phyloP scores from a whole-genome alignment of 2,329 filamentous ascomycete genomes.

The Colletotrichum neosansevieriae region DNA sequence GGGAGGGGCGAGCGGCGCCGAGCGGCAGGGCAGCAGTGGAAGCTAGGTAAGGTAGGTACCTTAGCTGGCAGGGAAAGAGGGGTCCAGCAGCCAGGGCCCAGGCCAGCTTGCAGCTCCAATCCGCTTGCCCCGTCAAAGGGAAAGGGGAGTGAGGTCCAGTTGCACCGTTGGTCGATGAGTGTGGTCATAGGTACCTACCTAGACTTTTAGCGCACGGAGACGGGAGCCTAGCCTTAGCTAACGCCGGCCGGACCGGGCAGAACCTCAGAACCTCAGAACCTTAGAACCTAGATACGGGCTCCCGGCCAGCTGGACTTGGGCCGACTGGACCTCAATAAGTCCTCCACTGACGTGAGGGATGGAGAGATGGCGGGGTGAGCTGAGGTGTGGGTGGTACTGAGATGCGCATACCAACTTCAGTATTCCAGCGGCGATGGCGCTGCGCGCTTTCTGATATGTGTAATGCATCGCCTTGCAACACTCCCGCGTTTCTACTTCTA shows the following conservation, averaged over 20 bases:
- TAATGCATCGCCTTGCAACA: conserved; percentile 9
- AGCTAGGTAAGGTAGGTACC: too few species aligned
- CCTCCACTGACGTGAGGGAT: not conserved
- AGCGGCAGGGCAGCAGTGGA: not conserved
- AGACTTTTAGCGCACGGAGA: not conserved
- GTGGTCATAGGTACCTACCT: too few species aligned
- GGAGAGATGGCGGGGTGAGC: conserved; percentile 13
- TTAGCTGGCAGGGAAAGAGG: too few species aligned
- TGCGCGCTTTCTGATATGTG: not conserved
- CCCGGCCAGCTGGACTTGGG: too few species aligned
- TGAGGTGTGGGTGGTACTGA: conserved; percentile 28
- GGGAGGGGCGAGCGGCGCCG: conserved; percentile 4
- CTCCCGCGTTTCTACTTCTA: conserved; percentile 6
- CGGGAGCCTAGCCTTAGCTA: conserved; percentile 31
- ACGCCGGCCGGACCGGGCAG: conserved; percentile 6
- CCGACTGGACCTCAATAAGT: too few species aligned
- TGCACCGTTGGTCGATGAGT: not conserved
- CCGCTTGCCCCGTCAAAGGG: not conserved
- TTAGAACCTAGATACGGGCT: too few species aligned
- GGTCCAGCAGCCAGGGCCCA: too few species aligned
- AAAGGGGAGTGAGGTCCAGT: not conserved
- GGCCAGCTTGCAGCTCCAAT: not conserved
- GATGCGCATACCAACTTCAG: not conserved
- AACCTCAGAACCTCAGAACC: too few species aligned
- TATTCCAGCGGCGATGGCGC: not conserved